Percentiles rank a stretch among this genome's conserved stretches.
These are phyloP conservation scores for Verticillium nubilum DNA, from an alignment of 2,329 filamentous ascomycete species.

Conservation along the genomic window DNA sequence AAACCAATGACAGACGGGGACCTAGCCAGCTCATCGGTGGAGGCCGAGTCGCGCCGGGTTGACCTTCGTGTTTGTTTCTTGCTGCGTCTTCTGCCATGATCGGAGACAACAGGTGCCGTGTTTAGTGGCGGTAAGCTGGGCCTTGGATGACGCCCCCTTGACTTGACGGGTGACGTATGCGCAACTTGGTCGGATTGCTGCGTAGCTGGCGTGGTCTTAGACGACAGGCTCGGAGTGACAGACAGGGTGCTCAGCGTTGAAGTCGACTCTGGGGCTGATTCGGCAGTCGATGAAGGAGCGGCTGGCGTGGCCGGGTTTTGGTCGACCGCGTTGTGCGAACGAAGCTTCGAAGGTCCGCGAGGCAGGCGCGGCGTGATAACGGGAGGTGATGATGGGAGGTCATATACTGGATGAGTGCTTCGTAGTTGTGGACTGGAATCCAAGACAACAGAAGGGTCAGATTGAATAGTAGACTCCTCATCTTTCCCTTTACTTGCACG, in stretches of 20 bases:
- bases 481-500: background rate
- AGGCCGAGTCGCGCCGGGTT: conserved; percentile 31
- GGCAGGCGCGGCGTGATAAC: background rate
- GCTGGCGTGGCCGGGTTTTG: background rate
- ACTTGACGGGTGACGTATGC: conserved; percentile 3
- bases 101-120: conserved; percentile 1
- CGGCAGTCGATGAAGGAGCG: background rate
- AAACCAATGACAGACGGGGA: conserved; percentile 31
- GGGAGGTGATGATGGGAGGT: conserved; percentile 18
- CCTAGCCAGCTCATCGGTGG: conserved; percentile 42
- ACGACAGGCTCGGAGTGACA: conserved; percentile 30
- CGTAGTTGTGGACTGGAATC: conserved; percentile 1
- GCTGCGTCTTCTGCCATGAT: conserved; percentile 13
- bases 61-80: conserved; percentile 7
- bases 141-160: conserved; percentile 3
- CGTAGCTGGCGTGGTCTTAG: conserved; percentile 28
- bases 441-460: background rate
- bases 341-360: background rate
- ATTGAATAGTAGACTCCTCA: background rate
- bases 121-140: background rate
- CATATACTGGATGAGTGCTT: background rate
- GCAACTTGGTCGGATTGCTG: conserved; percentile 20
- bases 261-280: conserved; percentile 15
- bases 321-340: background rate
- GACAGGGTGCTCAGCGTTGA: conserved; percentile 35